These are phyloP conservation scores for Fusarium lyarnte DNA, from an alignment of 2,329 filamentous ascomycete genomes.

Conservation along the genomic window DNA sequence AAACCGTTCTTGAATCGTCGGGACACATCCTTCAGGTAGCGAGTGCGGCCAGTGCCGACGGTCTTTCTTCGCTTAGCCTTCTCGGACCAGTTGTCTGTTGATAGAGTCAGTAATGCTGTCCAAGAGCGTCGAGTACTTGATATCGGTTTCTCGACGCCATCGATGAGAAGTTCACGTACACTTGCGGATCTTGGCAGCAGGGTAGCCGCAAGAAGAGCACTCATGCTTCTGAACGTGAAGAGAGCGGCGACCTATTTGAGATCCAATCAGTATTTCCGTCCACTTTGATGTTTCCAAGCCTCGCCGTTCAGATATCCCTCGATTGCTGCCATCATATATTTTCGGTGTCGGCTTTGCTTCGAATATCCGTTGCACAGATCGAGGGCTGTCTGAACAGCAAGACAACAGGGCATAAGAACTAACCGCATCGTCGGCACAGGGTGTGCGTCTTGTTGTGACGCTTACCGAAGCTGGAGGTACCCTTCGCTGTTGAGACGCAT, in stretches of 20 bases:
- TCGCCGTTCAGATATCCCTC: conserved; percentile 20
- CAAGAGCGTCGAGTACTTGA: conserved; percentile 4
- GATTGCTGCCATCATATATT: conserved; percentile 21
- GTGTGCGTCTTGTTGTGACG: conserved; percentile 98
- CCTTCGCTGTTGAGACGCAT: conserved; percentile 59
- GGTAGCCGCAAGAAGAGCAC: conserved; percentile 95
- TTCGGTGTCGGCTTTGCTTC: conserved; percentile 15
- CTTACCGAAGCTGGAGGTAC: conserved; percentile 67
- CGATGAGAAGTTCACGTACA: conserved; percentile 73
- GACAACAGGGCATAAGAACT: conserved; percentile 56
- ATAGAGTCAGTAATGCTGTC: conserved; percentile 26
- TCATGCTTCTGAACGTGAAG: conserved; percentile 99
- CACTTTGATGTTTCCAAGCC: background rate
- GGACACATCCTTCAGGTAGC: conserved; percentile 91
- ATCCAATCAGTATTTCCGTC: conserved; percentile 40
- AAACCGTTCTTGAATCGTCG: conserved; percentile 98
- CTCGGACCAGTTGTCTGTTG: conserved; percentile 97
- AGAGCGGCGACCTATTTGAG: conserved; percentile 81
- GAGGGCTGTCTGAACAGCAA: conserved; percentile 26
- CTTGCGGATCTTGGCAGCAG: conserved; percentile 95
- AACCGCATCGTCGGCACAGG: conserved; percentile 97
- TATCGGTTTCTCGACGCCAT: conserved; percentile 12
- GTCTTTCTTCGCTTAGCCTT: conserved; percentile 99
- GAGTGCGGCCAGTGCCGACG: conserved; percentile 94
- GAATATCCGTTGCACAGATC: conserved; percentile 20